Evolutionary conservation across 1,284 basidiomycete species (phyloP).

Genomic region (Heterobasidion annosum): DNA sequence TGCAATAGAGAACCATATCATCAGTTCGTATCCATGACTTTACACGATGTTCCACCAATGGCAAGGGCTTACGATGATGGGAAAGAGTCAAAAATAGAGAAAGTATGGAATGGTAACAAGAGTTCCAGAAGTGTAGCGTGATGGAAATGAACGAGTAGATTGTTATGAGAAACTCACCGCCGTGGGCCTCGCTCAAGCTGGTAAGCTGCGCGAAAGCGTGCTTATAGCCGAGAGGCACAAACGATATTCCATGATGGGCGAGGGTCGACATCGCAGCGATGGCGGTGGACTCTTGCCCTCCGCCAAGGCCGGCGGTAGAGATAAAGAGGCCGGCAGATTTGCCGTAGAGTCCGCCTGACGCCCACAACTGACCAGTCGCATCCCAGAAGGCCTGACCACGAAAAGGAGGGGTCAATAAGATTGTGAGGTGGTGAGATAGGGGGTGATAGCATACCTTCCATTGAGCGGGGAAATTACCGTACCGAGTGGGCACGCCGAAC

Average conservation of each 20-base stretch:
- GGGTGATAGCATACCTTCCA: conserved; percentile 43
- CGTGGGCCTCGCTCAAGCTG: conserved; percentile 57
- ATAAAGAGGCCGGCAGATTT: conserved; percentile 78
- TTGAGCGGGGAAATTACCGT: conserved; percentile 62
- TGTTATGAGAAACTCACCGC: conserved; percentile 37
- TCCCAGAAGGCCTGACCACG: conserved; percentile 66
- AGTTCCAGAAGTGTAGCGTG: no score
- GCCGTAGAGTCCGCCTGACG: conserved; percentile 58
- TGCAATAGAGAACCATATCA: background rate
- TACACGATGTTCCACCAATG: no score
- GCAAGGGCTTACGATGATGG: background rate
- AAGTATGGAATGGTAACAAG: no score
- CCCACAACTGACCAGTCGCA: conserved; percentile 74
- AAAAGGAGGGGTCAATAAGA: background rate
- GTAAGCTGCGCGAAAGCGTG: conserved; percentile 46
- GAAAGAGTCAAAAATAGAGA: background rate
- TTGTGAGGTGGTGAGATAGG: background rate
- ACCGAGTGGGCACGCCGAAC: conserved; percentile 76
- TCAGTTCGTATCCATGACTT: no score
- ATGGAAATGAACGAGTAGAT: background rate
- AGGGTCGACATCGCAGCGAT: conserved; percentile 64
- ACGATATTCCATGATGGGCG: conserved; percentile 74
- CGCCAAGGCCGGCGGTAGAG: conserved; percentile 55
- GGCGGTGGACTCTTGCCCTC: conserved; percentile 70
- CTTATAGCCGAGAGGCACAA: conserved; percentile 75